Base-by-base conservation (phyloP, 495 filamentous ascomycete genomes). In the Podospora tetraspora region DNA sequence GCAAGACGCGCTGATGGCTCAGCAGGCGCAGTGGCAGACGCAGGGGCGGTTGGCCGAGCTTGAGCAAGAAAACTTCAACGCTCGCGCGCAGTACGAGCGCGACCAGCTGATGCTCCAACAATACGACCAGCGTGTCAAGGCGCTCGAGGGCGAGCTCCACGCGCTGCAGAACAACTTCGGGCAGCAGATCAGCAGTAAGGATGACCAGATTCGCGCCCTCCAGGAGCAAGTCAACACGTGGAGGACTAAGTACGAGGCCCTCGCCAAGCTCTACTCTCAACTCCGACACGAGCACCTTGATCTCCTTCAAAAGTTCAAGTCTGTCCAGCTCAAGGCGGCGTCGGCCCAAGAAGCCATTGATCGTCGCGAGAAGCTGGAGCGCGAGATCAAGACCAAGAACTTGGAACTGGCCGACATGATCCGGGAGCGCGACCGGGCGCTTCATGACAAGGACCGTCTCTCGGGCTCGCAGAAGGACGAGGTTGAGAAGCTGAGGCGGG, bases 331-430 rank as follows among this genome's bases (percentile, higher is more conserved):
- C 66, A 97, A 97, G 79, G 95, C 95, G 6, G 92, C 93, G 2
- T 97, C 94, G 3, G 96, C 95, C 0, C 94, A 97, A 77, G 96
- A 98, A 78, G 94, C 96, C 3, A 97, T 98, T 70, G 96, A 98
- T 24, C 88, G 86, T 66, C 89, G 94, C 23, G 96, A 99, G 80
- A 97, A 94, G 81, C 85, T 99, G 67, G 92, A 97, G 80, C 89
- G 94, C 11, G 95, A 99, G 79, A 90, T 98, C 75, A 99, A 99
- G 84, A 96, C 93, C 24, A 99, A 97, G 87, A 99, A 98, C 76
- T 84, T 98, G 21, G 96, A 99, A 79, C 82, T 99, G 58, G 95
- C 95, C 62, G 94, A 98, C 77, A 97, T 99, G 95, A 99, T 99
- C 68, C 88, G 95, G 6, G 95, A 99, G 78, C 85, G 95, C 73